These are phyloP conservation scores for Medicago lupulina DNA, from an alignment of 306 rosid species.

Conservation along the genomic window DNA sequence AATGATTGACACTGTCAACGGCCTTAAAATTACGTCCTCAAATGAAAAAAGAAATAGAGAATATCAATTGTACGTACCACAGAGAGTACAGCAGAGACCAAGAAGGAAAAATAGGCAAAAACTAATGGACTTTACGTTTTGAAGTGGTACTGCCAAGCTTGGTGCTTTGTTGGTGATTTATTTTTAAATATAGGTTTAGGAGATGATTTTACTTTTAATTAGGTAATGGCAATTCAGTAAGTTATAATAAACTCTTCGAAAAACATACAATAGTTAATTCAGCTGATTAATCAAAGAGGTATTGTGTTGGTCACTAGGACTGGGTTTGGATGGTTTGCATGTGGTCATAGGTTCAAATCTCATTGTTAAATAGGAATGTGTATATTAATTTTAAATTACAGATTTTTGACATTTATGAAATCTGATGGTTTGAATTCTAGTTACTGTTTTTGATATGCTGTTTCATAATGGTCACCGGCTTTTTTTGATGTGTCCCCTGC, in stretches of 20 bases:
- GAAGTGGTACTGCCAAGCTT: not conserved
- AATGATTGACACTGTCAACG: not conserved
- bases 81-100: not conserved
- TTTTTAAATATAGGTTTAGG: not conserved
- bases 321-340: no score
- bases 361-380: not conserved
- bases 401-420: constrained; percentile 8
- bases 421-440: constrained; percentile 27
- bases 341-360: not conserved
- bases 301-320: no score
- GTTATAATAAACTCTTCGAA: constrained; percentile 13
- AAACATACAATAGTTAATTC: not conserved
- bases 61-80: not conserved
- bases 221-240: not conserved
- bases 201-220: not conserved
- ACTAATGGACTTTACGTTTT: constrained; percentile 2
- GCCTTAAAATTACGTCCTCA: not conserved
- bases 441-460: not conserved
- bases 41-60: not conserved
- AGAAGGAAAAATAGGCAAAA: constrained; percentile 14
- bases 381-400: not conserved
- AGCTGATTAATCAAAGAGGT: not conserved
- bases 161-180: not conserved
- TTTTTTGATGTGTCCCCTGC: constrained; percentile 19
- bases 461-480: not conserved